Conservation (phyloP, 2,329 filamentous ascomycete genomes). For the Nemania sp. region DNA sequence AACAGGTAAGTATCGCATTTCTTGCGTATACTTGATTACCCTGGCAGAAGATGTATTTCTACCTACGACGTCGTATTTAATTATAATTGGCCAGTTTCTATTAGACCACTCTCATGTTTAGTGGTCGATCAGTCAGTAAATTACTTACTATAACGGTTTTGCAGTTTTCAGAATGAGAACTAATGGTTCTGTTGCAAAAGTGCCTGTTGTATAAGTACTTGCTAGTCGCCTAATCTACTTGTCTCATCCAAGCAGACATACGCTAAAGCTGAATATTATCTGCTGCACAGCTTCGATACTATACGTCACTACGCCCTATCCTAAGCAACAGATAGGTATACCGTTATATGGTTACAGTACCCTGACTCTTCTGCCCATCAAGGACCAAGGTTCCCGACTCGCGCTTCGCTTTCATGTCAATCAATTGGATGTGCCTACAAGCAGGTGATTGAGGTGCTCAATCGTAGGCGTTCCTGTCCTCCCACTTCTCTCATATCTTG, state of each 20-base stretch:
- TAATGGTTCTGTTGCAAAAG: too few species aligned
- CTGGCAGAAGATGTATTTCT: neutral
- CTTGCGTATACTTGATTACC: neutral
- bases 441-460: conserved; percentile 31
- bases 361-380: conserved; percentile 22
- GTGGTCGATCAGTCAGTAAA: conserved; percentile 18
- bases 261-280: conserved; percentile 1
- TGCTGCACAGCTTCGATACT: too few species aligned
- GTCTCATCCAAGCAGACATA: neutral
- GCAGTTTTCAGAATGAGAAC: too few species aligned
- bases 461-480: conserved; percentile 32
- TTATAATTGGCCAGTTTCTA: too few species aligned
- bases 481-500: conserved; percentile 37
- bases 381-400: conserved; percentile 26
- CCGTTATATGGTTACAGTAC: conserved; percentile 7
- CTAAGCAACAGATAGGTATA: neutral
- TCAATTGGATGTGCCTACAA: conserved; percentile 23
- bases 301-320: too few species aligned
- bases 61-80: too few species aligned
- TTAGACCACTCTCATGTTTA: too few species aligned
- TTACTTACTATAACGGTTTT: conserved; percentile 9
- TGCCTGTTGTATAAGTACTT: conserved; percentile 13
- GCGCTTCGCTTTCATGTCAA: conserved; percentile 22
- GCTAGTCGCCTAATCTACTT: neutral
- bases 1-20: neutral